These are phyloP conservation scores for Amanita thiersii DNA, from an alignment of 768 basidiomycete species.

Conservation along the genomic window DNA sequence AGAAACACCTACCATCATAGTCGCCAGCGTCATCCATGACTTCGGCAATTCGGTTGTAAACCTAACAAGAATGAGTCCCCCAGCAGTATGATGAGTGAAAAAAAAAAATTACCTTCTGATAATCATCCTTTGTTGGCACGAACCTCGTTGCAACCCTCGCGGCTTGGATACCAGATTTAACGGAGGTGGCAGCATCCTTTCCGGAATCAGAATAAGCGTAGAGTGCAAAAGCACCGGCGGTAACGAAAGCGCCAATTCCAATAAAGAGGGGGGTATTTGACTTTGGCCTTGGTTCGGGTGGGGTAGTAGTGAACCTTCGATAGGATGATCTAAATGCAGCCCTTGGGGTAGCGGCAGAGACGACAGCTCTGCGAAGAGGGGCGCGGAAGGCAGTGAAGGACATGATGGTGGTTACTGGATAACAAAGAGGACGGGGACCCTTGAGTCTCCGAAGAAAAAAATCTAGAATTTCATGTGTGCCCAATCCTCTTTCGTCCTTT, in stretches of 20 bases:
- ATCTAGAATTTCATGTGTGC: slow-evolving; percentile 8
- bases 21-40: slow-evolving; percentile 65
- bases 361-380: slow-evolving; percentile 37
- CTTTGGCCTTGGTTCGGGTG: slow-evolving; percentile 37
- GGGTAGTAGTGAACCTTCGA: slow-evolving; percentile 49
- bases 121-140: slow-evolving; percentile 74
- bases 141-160: slow-evolving; percentile 63
- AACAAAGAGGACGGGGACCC: slow-evolving; percentile 7
- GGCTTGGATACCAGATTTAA: slow-evolving; percentile 55
- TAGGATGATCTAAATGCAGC: slow-evolving; percentile 34
- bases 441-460: not conserved
- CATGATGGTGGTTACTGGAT: slow-evolving; percentile 36
- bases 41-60: slow-evolving; percentile 86
- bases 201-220: slow-evolving; percentile 47
- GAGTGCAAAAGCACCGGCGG: slow-evolving; percentile 55
- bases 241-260: slow-evolving; percentile 52
- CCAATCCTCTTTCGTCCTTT: not conserved
- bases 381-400: slow-evolving; percentile 47
- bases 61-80: slow-evolving; percentile 29
- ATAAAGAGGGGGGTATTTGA: slow-evolving; percentile 52
- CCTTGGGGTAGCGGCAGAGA: slow-evolving; percentile 22
- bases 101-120: slow-evolving; percentile 60
- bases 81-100: not conserved
- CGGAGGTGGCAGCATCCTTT: slow-evolving; percentile 42
- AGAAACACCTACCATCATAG: slow-evolving; percentile 68